Evolutionary conservation across 2,329 filamentous ascomycete genomes (phyloP), one percentile per base, ranked within the genome.

Genomic region (Simplicillium sp.): DNA sequence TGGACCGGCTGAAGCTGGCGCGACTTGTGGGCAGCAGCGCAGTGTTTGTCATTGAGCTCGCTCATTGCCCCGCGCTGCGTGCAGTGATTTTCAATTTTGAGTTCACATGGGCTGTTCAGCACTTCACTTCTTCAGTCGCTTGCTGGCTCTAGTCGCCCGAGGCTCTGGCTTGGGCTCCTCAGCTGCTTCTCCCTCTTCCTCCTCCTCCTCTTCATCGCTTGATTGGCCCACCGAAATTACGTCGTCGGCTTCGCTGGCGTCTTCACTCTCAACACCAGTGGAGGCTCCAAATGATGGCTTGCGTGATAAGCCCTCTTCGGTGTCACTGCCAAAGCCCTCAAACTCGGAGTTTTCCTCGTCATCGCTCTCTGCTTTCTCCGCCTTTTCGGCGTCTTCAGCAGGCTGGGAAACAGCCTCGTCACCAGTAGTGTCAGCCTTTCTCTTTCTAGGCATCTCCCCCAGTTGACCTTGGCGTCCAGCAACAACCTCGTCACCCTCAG

Each of bases 401-500:
- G 58, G 52, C 5, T 57, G 54, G 3, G 52, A 44, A 18, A 44
- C 67, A 29, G 61, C 59, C 4, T 66, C 61, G 14, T 60, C 66
- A 14, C 67, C 67, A 5, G 58, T 59, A 17, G 79, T 76, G 14
- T 79, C 75, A 13, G 68, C 65, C 51, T 81, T 81, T 53, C 90
- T 84, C 65, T 94, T 86, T 63, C 80, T 82, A 34, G 77, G 78
- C 81, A 94, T 95, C 62, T 96, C 87, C 14, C 89, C 89, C 0
- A 94, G 68, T 50, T 79, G 75, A 11, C 88, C 88, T 45, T 84
- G 76, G 36, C 88, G 77, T 5, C 86, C 85, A 46, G 81, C 77
- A n/a, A 82, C 64, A 31, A 61, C 65, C 28, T 66, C 66, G 11
- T 64, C 64, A 12, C 65, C 68, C 28, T 73, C 72, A 7, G 67